A percentile compares a stretch with the other conserved stretches of the same genome.
phyloP scores from a whole-genome alignment of 1,284 basidiomycete genomes.

The Cutaneotrichosporon arboriforme region DNA sequence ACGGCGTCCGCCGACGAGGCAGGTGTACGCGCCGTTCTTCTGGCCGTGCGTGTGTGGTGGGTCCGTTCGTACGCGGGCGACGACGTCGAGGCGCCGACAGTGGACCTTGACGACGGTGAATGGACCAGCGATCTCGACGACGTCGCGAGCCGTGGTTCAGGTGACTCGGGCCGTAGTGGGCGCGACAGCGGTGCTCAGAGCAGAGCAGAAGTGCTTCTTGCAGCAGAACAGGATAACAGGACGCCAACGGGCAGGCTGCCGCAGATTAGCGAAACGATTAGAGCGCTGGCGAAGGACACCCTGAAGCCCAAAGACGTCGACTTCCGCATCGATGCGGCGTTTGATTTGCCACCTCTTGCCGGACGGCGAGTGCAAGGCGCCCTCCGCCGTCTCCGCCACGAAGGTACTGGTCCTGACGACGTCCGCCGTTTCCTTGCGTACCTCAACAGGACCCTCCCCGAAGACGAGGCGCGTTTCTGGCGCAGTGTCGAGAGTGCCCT shows the following conservation, averaged over 20 bases:
- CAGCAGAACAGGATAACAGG: no score
- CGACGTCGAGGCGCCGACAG: slow-evolving; percentile 4
- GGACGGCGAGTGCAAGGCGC: background rate
- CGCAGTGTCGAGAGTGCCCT: background rate
- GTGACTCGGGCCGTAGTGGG: no score
- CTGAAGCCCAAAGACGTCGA: background rate
- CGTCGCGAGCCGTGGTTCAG: background rate
- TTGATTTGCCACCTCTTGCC: background rate
- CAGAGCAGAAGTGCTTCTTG: no score
- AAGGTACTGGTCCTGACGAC: background rate
- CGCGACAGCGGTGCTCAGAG: no score
- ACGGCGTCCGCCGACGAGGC: slow-evolving; percentile 40
- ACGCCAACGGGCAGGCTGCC: no score
- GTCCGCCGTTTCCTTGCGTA: background rate
- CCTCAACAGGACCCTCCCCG: no score
- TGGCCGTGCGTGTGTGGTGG: slow-evolving; percentile 44
- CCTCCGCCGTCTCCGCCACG: background rate
- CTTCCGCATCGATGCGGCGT: background rate
- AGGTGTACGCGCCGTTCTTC: slow-evolving; percentile 41
- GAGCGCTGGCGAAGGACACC: no score
- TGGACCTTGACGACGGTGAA: slow-evolving; percentile 23
- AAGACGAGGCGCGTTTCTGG: background rate
- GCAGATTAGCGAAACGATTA: no score
- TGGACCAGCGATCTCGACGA: slow-evolving; percentile 9
- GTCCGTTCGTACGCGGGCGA: slow-evolving; percentile 23